These are phyloP conservation scores for Myxozyma nipponensis DNA, from an alignment of 805 yeast species.

Conservation along the genomic window DNA sequence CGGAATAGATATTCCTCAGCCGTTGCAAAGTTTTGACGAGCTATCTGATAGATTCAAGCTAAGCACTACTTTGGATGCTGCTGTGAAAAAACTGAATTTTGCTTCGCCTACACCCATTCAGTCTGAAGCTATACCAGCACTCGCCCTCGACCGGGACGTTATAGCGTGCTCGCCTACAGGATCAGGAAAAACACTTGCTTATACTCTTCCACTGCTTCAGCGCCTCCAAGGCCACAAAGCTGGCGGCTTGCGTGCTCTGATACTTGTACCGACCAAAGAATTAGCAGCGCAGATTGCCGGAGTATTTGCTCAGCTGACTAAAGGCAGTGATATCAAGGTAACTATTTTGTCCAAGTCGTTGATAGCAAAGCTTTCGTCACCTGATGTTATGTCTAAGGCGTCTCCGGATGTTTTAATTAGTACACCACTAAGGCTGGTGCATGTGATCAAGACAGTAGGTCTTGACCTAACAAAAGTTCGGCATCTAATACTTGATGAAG, in stretches of 20 bases:
- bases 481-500: slow-evolving; percentile 86
- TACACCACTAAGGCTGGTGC: slow-evolving; percentile 86
- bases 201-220: slow-evolving; percentile 76
- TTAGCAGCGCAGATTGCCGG: slow-evolving; percentile 79
- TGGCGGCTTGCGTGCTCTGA: slow-evolving; percentile 63
- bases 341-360: slow-evolving; percentile 38
- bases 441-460: slow-evolving; percentile 56
- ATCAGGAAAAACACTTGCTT: slow-evolving; percentile 94
- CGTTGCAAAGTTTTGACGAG: slow-evolving; percentile 86
- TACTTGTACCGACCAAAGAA: slow-evolving; percentile 93
- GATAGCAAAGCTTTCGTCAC: slow-evolving; percentile 51
- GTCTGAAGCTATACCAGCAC: slow-evolving; percentile 78
- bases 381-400: slow-evolving; percentile 51
- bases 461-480: slow-evolving; percentile 64
- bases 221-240: slow-evolving; percentile 41
- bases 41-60: slow-evolving; percentile 64
- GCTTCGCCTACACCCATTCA: slow-evolving; percentile 91
- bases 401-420: slow-evolving; percentile 78
- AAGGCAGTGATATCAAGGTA: slow-evolving; percentile 45
- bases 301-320: slow-evolving; percentile 56
- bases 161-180: slow-evolving; percentile 98
- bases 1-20: slow-evolving; percentile 85
- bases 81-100: slow-evolving; percentile 66
- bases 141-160: slow-evolving; percentile 67
- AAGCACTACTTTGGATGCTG: slow-evolving; percentile 54